These are phyloP conservation scores for Fonsecaea erecta DNA, from an alignment of 2,329 filamentous ascomycete species.

Conservation along the genomic window DNA sequence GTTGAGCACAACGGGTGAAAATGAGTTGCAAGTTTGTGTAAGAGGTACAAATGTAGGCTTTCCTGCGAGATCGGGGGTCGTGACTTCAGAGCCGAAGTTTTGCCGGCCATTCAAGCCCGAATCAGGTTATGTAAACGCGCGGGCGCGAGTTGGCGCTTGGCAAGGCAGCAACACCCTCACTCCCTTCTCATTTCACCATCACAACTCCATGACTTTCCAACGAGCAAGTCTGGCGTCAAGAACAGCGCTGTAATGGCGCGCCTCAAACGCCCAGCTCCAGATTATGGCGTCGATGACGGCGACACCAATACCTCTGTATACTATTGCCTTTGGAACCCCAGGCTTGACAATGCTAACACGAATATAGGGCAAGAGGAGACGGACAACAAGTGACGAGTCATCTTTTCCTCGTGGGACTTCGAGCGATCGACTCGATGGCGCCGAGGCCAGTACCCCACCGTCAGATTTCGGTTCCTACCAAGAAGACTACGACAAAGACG, in stretches of 20 bases:
- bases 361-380: constrained; percentile 31
- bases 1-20: neutral
- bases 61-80: constrained; percentile 2
- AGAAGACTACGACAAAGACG: too few species aligned
- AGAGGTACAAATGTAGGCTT: neutral
- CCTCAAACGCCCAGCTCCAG: constrained; percentile 21
- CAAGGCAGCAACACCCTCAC: neutral
- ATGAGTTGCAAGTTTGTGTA: neutral
- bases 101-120: neutral
- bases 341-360: constrained; percentile 11
- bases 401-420: constrained; percentile 17
- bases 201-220: neutral
- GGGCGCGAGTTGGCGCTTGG: too few species aligned
- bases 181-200: neutral
- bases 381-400: constrained; percentile 35
- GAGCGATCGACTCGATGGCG: constrained; percentile 22
- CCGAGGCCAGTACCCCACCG: constrained; percentile 27
- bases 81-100: constrained; percentile 12
- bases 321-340: neutral
- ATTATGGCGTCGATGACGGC: constrained; percentile 16
- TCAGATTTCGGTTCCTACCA: constrained; percentile 32
- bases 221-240: neutral
- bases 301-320: constrained; percentile 22
- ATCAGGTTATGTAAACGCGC: neutral
- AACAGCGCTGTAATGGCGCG: constrained; percentile 16